Base-by-base conservation (phyloP, 106 monocot species). In the Acanthochlamys bracteata region DNA sequence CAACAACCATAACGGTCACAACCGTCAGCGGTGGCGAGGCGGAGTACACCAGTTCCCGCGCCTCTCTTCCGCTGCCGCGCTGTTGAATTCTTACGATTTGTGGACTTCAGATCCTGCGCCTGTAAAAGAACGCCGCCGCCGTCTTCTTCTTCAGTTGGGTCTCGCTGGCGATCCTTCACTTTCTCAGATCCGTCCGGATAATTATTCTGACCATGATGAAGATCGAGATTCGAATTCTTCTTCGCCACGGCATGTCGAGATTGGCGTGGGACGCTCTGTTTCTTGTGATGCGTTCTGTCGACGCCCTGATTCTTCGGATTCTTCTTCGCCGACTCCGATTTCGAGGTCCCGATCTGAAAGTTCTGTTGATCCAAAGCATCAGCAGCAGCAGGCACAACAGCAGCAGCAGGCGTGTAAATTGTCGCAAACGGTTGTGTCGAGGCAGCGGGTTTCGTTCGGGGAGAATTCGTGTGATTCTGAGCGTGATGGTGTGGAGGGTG, bases 101-200 rank as follows among this genome's bases (percentile, higher is more conserved):
- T 94, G 94, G 94, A 74, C 79, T 43, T 74, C 86, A 13, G 74
- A 77, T 46, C 94, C 90, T 7, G 64, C 74, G 7, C 77, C 94
- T 39, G 83, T 90, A 39, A 79, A 80, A 68, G 90, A 94, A 71
- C 94, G 94, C 24, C 89, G 94, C 21, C 81, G 77, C 20, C 68
- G 78, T 2, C 83, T 94, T 25, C 86, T 94, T 0, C 76, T 73
- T 42, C 78, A 75, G 64, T 63, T 94, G 64, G 94, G 94, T 21
- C 81, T 94, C 57, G 17, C 73, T 24, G 68, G 70, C 43, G 89
- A 81, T 55, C 79, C 77, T 19, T 46, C 79, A 14, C 83, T 82
- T 20, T 53, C 78, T 9, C 75, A 78, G 42, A 39, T 12, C 41
- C 22, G 24, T 33, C 39, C 56, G 19, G 17, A 57, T 8, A 1